A percentile compares a stretch with the other conserved stretches of the same genome.
phyloP scores from a whole-genome alignment of 495 filamentous ascomycete genomes.

The Evansstolkia leycettana region DNA sequence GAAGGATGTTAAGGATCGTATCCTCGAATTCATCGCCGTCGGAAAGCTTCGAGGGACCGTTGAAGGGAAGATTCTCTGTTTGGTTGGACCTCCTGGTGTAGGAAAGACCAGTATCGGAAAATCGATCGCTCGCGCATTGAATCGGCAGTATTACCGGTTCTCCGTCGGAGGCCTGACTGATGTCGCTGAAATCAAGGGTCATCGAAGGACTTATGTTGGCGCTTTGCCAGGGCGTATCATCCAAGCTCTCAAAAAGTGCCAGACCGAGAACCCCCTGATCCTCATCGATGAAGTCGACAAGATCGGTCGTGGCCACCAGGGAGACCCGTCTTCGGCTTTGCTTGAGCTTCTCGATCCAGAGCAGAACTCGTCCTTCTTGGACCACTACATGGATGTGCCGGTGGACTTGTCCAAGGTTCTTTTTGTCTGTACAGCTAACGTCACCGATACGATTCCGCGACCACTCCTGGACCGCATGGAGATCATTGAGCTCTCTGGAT shows the following conservation, averaged over 20 bases:
- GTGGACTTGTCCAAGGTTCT: slow-evolving; percentile 96
- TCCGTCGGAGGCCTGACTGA: slow-evolving; percentile 94
- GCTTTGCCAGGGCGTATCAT: slow-evolving; percentile 94
- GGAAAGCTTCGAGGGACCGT: slow-evolving; percentile 95
- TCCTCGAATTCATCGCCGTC: slow-evolving; percentile 97
- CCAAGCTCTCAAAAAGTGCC: slow-evolving; percentile 96
- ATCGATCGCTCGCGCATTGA: slow-evolving; percentile 87
- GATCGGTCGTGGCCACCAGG: slow-evolving; percentile 89
- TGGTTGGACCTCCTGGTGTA: slow-evolving; percentile 92
- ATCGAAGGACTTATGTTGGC: slow-evolving; percentile 92
- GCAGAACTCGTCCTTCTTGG: slow-evolving; percentile 93
- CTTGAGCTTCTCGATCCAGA: slow-evolving; percentile 94
- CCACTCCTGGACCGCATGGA: slow-evolving; percentile 97
- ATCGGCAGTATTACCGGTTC: slow-evolving; percentile 94
- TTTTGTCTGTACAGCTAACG: slow-evolving; percentile 98
- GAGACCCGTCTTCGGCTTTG: slow-evolving; percentile 89
- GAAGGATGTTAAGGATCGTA: slow-evolving; percentile 98
- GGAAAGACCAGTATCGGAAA: slow-evolving; percentile 99
- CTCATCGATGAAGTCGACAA: slow-evolving; percentile 98
- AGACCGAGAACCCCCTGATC: slow-evolving; percentile 95
- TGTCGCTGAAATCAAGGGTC: slow-evolving; percentile 99
- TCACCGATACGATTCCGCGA: slow-evolving; percentile 95
- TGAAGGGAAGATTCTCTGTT: slow-evolving; percentile 96
- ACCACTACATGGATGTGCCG: slow-evolving; percentile 98
- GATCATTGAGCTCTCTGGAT: slow-evolving; percentile 90